Evolutionary conservation across 2,329 filamentous ascomycete species (phyloP), one percentile per base, ranked within the genome.

Genomic region (Apiospora rasikravindrae): DNA sequence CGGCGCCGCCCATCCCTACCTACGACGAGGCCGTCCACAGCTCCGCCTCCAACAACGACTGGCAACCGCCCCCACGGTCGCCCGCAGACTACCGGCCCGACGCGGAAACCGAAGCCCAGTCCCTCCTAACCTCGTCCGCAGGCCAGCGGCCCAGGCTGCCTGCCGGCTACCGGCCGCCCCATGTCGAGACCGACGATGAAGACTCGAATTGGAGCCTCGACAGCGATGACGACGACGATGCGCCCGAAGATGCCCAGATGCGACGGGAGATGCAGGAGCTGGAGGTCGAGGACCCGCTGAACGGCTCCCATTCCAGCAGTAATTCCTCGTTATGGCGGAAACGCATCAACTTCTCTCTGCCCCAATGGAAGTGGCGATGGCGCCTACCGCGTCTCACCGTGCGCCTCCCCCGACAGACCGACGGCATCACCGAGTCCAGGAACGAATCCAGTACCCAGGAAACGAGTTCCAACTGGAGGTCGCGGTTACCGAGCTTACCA

Each of bases 241-340:
- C 85, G 83, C 80, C 82, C 44, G 88, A 93, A 75, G 90, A 90
- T 49, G 90, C 89, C 44, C 90, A 91, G 74, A 88, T 96, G 77
- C 91, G 94, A 74, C 89, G 92, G 76, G 94, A 96, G 83, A 92
- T 98, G 85, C 90, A 97, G 79, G 93, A 98, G 87, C 91, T 97
- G 88, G 94, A 97, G 76, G 90, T 97, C 57, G 89, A 94, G 77
- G 94, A 97, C 76, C 90, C 90, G 40, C 78, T 83, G 29, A 81
- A 84, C 68, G 79, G 82, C 72, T 77, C 83, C 73, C 69, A 53
- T 19, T 73, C 76, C n/a, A 77, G 74, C 67, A 75, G 77, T 4
- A 73, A 74, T 64, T 72, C 78, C 70, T 81, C 84, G 70, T 64
- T 64, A 64, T 90, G 87, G 85, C 84, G 86, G 69, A 90, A 90